Percentiles rank a stretch among this genome's conserved stretches.
These are phyloP conservation scores for Wakefieldia striispora DNA, from an alignment of 768 basidiomycete genomes.

Conservation along the genomic window DNA sequence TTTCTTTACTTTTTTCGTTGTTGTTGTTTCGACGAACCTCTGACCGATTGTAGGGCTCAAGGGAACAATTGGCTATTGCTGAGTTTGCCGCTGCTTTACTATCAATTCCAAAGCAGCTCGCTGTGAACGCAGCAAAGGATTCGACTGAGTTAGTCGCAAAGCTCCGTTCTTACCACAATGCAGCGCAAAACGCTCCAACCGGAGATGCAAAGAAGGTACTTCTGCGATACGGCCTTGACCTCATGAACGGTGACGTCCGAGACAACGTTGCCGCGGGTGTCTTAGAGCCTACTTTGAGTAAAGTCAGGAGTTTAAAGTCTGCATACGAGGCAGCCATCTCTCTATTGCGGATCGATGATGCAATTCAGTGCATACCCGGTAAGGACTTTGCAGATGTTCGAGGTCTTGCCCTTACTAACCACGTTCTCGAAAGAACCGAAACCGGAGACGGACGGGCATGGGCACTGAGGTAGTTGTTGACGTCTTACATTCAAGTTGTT, in stretches of 20 bases:
- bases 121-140: constrained; percentile 98
- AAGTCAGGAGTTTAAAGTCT: constrained; percentile 95
- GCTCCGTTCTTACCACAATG: constrained; percentile 94
- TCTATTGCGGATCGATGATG: constrained; percentile 91
- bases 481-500: constrained; percentile 13
- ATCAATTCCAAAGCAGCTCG: constrained; percentile 93
- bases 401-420: constrained; percentile 15
- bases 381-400: constrained; percentile 29
- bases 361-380: constrained; percentile 90
- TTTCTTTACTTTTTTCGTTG: constrained; percentile 10
- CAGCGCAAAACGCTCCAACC: constrained; percentile 87
- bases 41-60: constrained; percentile 68
- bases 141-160: constrained; percentile 97
- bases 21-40: not conserved
- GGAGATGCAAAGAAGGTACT: constrained; percentile 91
- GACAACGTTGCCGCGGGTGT: constrained; percentile 95
- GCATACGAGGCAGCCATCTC: constrained; percentile 97
- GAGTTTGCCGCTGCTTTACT: constrained; percentile 93
- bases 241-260: constrained; percentile 90
- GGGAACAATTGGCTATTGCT: constrained; percentile 98
- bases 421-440: constrained; percentile 54
- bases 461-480: constrained; percentile 45
- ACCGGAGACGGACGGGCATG: constrained; percentile 70
- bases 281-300: constrained; percentile 94
- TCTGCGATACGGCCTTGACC: constrained; percentile 90